Conservation (phyloP, 192 early-diverging fungal genomes). For the Rhizophagus clarus region DNA sequence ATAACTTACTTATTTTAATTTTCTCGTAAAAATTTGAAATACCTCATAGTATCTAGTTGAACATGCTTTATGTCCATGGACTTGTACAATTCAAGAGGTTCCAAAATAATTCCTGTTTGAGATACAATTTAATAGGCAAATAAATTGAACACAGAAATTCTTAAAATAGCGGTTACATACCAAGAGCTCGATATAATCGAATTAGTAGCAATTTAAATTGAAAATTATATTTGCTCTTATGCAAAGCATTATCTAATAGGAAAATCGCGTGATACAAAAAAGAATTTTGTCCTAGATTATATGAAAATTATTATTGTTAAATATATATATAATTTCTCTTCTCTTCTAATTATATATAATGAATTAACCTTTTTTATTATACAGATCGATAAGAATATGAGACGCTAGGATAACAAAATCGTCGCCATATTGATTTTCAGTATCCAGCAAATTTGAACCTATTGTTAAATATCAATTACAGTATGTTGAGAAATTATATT, state of each 20-base stretch:
- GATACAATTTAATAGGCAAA: neutral
- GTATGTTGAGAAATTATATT: neutral
- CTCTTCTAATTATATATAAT: neutral
- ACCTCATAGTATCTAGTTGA: constrained; percentile 87
- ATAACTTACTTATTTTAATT: constrained; percentile 39
- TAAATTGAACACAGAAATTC: neutral
- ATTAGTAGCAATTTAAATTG: constrained; percentile 87
- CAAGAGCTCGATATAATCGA: constrained; percentile 76
- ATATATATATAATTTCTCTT: neutral
- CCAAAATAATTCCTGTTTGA: constrained; percentile 57
- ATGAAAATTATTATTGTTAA: neutral
- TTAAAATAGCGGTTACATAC: constrained; percentile 37
- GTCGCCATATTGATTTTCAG: constrained; percentile 79
- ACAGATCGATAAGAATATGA: constrained; percentile 60
- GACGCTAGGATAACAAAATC: constrained; percentile 71
- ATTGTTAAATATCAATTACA: neutral
- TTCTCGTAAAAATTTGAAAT: constrained; percentile 37
- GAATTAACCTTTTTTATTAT: constrained; percentile 43
- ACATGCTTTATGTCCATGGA: constrained; percentile 89
- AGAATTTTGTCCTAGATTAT: constrained; percentile 37
- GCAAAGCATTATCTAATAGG: constrained; percentile 76
- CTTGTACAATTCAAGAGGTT: constrained; percentile 62
- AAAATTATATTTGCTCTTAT: constrained; percentile 77
- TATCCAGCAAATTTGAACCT: constrained; percentile 62
- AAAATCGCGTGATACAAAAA: constrained; percentile 53